Evolutionary conservation across 345 rosid species (phyloP).

Genomic region (Bretschneidera sinensis): DNA sequence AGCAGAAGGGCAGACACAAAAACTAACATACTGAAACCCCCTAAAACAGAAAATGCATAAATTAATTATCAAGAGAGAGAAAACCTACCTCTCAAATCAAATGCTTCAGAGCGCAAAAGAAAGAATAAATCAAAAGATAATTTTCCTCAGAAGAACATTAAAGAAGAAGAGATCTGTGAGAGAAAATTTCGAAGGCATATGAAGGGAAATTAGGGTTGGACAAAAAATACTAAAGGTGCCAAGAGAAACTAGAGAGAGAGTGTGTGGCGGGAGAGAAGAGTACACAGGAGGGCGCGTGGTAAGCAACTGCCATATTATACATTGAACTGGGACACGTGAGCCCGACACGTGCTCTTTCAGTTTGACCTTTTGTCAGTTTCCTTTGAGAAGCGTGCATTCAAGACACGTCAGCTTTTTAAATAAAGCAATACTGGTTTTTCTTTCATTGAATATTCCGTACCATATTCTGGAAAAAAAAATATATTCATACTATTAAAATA

Average conservation of each 20-base stretch:
- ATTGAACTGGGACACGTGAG: constrained; percentile 27
- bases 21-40: constrained; percentile 5
- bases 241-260: neutral
- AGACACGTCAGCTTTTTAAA: constrained; percentile 22
- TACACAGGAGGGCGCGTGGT: constrained; percentile 50
- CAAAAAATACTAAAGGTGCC: neutral
- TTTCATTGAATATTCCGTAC: neutral
- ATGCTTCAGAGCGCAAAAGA: neutral
- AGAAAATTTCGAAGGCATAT: neutral
- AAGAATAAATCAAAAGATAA: neutral
- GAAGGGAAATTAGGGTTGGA: neutral
- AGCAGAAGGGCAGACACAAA: neutral
- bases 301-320: constrained; percentile 28
- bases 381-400: constrained; percentile 14
- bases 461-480: too few relatives aligned
- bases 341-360: constrained; percentile 30
- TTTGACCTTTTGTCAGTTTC: constrained; percentile 16
- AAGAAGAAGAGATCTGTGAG: neutral
- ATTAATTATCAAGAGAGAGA: neutral
- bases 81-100: constrained; percentile 6
- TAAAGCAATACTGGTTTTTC: too few relatives aligned
- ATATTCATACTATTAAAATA: too few relatives aligned
- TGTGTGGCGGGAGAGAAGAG: constrained; percentile 27
- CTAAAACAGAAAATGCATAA: neutral
- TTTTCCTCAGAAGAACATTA: neutral